Percentiles rank a stretch among this genome's conserved stretches.
These are phyloP conservation scores for Teratosphaeriaceae sp. DNA, from an alignment of 2,329 filamentous ascomycete genomes.

Conservation along the genomic window DNA sequence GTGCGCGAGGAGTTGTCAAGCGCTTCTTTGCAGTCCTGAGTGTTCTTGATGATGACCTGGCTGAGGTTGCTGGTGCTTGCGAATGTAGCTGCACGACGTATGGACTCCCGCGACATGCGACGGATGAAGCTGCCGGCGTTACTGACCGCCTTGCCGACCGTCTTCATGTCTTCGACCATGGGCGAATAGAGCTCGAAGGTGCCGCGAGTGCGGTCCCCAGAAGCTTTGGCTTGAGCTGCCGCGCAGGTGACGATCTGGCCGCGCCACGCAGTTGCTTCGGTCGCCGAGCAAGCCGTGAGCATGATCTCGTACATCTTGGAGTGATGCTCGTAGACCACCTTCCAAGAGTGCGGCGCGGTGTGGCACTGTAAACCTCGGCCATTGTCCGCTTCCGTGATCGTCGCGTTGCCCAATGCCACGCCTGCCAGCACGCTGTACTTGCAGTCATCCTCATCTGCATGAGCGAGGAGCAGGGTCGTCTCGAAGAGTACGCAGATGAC, in stretches of 20 bases:
- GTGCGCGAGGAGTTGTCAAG: conserved; percentile 36
- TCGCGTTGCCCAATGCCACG: conserved; percentile 59
- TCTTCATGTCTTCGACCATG: conserved; percentile 64
- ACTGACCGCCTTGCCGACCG: conserved; percentile 68
- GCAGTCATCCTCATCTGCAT: conserved; percentile 55
- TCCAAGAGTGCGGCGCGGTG: conserved; percentile 84
- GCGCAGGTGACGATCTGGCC: conserved; percentile 53
- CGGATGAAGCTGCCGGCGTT: conserved; percentile 60
- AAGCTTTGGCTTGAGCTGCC: conserved; percentile 44
- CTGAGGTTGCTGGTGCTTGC: conserved; percentile 60
- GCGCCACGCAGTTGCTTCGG: conserved; percentile 77
- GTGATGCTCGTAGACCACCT: conserved; percentile 73
- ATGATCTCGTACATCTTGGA: conserved; percentile 77
- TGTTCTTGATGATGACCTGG: conserved; percentile 84
- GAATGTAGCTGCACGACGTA: conserved; percentile 70
- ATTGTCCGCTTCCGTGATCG: conserved; percentile 67
- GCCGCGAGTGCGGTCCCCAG: conserved; percentile 40
- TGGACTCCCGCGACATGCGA: conserved; percentile 52
- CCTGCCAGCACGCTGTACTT: conserved; percentile 70
- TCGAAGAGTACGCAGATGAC: conserved; percentile 81
- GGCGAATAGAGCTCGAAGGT: conserved; percentile 52
- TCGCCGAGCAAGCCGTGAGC: conserved; percentile 74
- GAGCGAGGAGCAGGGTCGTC: conserved; percentile 70
- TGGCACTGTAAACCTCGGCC: conserved; percentile 78
- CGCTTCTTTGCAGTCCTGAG: conserved; percentile 58